Conservation (phyloP, 768 basidiomycete genomes). For the Mrakia blollopis region DNA sequence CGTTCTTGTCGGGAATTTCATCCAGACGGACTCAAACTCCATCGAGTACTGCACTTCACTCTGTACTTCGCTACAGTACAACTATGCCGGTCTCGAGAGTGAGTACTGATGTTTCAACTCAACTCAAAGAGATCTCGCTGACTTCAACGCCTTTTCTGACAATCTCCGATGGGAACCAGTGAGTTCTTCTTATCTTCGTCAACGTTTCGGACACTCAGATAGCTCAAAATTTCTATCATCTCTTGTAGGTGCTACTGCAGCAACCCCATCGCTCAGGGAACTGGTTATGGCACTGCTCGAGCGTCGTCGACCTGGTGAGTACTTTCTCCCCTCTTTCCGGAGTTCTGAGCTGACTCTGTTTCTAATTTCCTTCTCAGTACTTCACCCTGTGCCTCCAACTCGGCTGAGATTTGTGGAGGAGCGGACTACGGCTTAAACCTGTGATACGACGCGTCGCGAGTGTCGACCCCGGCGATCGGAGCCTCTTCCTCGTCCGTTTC, state of each 20-base stretch:
- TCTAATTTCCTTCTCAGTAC: neutral
- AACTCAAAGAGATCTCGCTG: neutral
- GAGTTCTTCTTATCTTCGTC: neutral
- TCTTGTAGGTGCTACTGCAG: constrained; percentile 6
- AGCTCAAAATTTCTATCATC: neutral
- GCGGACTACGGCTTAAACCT: neutral
- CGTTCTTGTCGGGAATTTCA: constrained; percentile 6
- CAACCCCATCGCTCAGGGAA: neutral
- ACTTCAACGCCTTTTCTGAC: neutral
- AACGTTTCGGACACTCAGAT: too few relatives aligned
- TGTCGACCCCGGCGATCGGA: neutral
- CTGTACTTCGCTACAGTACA: neutral
- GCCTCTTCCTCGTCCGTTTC: constrained; percentile 29
- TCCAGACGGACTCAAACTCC: constrained; percentile 1
- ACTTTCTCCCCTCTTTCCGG: neutral
- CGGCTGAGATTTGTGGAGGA: constrained; percentile 4
- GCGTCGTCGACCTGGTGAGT: neutral
- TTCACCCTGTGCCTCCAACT: neutral
- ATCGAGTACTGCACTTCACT: constrained; percentile 4
- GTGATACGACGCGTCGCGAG: neutral
- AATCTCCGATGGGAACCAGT: neutral
- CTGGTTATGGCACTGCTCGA: neutral
- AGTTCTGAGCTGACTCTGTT: neutral
- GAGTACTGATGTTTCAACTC: neutral
- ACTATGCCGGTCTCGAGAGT: constrained; percentile 18